Percentiles rank a stretch among this genome's conserved stretches.
These are phyloP conservation scores for Candolleomyces eurysporus DNA, from an alignment of 768 basidiomycete genomes.

Conservation along the genomic window DNA sequence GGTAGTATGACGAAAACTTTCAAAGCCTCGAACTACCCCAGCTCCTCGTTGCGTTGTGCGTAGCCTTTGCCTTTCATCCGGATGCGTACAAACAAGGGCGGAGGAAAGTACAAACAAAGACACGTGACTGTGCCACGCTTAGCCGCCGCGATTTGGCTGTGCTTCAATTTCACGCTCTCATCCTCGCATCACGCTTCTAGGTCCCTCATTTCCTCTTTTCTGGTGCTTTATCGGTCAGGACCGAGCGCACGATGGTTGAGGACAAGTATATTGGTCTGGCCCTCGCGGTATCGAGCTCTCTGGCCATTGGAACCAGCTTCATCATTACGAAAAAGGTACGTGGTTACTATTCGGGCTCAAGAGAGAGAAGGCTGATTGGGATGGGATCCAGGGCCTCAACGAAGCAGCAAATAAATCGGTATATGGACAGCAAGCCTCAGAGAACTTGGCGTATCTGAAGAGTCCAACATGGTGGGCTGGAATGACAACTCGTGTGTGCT, in stretches of 20 bases:
- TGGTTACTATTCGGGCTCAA: not conserved
- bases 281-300: constrained; percentile 80
- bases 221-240: constrained; percentile 2
- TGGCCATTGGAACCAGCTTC: constrained; percentile 92
- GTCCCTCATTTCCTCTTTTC: constrained; percentile 5
- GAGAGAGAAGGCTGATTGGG: not conserved
- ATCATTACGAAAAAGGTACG: constrained; percentile 98
- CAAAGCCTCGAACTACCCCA: too few relatives aligned
- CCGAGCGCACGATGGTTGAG: constrained; percentile 52
- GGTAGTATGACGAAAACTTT: too few relatives aligned
- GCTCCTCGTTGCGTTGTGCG: too few relatives aligned
- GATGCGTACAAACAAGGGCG: not conserved
- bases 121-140: not conserved
- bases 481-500: constrained; percentile 79
- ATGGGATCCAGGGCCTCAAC: constrained; percentile 72
- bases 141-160: not conserved
- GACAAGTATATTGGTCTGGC: constrained; percentile 95
- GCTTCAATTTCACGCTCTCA: not conserved
- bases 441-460: constrained; percentile 80
- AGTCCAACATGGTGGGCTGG: constrained; percentile 99
- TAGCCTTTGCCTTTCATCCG: too few relatives aligned
- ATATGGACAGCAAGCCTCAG: constrained; percentile 63
- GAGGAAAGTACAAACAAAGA: not conserved
- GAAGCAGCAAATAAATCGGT: constrained; percentile 63
- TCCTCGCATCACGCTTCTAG: not conserved